phyloP scores from a whole-genome alignment of 2,329 filamentous ascomycete species.

The Ophiostoma tasmaniense region DNA sequence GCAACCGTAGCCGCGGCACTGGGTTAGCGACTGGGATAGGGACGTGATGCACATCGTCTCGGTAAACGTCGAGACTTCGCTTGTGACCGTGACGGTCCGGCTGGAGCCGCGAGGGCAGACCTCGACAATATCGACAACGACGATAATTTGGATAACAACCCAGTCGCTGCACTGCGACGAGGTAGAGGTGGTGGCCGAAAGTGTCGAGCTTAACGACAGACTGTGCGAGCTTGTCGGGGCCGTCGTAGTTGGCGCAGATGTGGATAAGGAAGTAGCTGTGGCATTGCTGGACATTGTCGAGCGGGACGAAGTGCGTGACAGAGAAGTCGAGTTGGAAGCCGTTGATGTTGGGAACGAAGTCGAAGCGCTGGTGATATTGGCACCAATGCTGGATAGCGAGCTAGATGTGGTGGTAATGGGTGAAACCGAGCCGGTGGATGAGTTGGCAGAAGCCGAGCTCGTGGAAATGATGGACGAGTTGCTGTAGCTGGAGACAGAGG shows the following conservation, averaged over 20 bases:
- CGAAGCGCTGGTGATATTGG: background rate
- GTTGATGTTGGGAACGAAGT: background rate
- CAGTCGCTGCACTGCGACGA: constrained; percentile 10
- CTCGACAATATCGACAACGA: constrained; percentile 18
- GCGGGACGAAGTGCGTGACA: background rate
- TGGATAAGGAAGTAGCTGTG: background rate
- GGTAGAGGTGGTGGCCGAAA: background rate
- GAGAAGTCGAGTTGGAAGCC: background rate
- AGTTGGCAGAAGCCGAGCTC: background rate
- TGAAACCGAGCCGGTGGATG: background rate
- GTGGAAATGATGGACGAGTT: background rate
- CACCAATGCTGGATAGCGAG: background rate
- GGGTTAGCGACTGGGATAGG: background rate
- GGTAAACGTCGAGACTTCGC: constrained; percentile 13
- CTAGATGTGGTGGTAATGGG: background rate
- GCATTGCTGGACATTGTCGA: background rate
- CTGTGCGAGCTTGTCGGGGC: background rate
- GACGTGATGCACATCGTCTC: constrained; percentile 12
- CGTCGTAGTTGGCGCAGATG: background rate
- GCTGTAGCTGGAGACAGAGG: background rate
- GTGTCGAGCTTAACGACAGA: background rate
- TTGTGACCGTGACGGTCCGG: constrained; percentile 7
- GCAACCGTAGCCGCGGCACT: constrained; percentile 16
- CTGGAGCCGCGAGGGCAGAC: constrained; percentile 12
- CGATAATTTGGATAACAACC: constrained; percentile 13